Base-by-base conservation (phyloP, 1,139 yeast species). In the Hyphopichia pseudoburtonii region DNA sequence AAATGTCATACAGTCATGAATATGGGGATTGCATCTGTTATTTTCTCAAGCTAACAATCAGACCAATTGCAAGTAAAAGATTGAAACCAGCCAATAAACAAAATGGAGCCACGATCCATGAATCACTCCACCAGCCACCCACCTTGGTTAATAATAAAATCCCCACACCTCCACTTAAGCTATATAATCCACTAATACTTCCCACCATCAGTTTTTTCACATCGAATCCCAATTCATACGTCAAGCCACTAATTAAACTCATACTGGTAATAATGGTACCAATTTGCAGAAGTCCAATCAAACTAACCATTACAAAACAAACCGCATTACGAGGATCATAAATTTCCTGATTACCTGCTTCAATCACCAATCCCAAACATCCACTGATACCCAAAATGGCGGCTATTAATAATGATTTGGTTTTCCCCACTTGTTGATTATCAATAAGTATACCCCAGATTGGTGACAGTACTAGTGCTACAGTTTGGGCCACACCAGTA, bases 161-260 rank as follows among this genome's bases (percentile, higher is more conserved):
- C 1, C 92, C 92, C n/a, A 80, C 37, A 1, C 87, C 88, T 7
- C 89, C 89, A 47, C 74, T 65, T 38, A 84, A 70, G 14, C 83
- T 75, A 52, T 80, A 82, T 6, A 82, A 76, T 2, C 92, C 92
- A 40, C 84, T 75, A 30, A 84, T 71, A 5, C 86, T 73, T 5
- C 92, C 92, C 38, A 79, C 75, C 39, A 65, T 16, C 1, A 25
- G 12, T 5, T 34, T 16, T 24, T 28, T 22, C 4, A n/a, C 12
- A 12, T 26, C 23, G 12, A 14, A 16, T 21, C 29, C 33, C 18
- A 34, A 25, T 39, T 41, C 53, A 19, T 56, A 50, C 12, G 54
- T 48, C 52, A 50, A 58, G 5, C 60, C 52, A 36, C 71, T 62
- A 19, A 70, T 50, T 15, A 68, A 51, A 47, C 74, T 66, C 75